Evolutionary conservation across 768 basidiomycete species (phyloP), one percentile per base, ranked within the genome.

Genomic region (Lentinula sp.): DNA sequence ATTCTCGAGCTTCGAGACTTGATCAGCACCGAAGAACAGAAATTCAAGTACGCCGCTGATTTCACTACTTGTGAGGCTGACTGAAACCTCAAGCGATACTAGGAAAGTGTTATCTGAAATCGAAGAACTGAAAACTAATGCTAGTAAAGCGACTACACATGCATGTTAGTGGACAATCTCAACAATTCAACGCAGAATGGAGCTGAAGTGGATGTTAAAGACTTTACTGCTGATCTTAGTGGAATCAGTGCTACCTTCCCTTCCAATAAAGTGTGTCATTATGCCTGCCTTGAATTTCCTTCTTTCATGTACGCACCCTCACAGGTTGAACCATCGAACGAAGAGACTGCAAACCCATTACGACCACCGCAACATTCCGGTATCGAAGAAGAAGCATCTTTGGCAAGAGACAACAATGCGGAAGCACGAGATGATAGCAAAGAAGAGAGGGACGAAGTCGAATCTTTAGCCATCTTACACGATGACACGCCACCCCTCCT

Each of bases 21-120:
- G 48, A 92, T 97, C 43, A 67, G 79, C 36, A 79, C 74, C 1
- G 89, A 95, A 69, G 95, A 96, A 74, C 70, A 74, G 33, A 85
- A 82, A 61, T 97, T 95, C 82, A 91, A 85, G 91, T 88, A 68
- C 32, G 81, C 37, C 33, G 10, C 28, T 37, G 39, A 15, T 45
- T n/a, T 15, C 3, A 16, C n/a, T 20, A 20, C 28, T 28, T 28
- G 4, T 43, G 4, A 16, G 13, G 2, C 6, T 16, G 8, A 13
- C 41, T 56, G 8, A 16, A 42, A 59, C 57, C 28, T 55, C 35
- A 20, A 55, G 2, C 1, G 37, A 6, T 32, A 1, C 1, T 16
- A 56, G 55, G 32, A 41, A 56, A 18, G 37, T 56, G 4, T n/a
- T 43, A 5, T 56, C 42, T 20, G 55, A 56, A 45, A 56, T 56